Base-by-base conservation (phyloP, 2,329 filamentous ascomycete genomes). In the Mycogone perniciosa region DNA sequence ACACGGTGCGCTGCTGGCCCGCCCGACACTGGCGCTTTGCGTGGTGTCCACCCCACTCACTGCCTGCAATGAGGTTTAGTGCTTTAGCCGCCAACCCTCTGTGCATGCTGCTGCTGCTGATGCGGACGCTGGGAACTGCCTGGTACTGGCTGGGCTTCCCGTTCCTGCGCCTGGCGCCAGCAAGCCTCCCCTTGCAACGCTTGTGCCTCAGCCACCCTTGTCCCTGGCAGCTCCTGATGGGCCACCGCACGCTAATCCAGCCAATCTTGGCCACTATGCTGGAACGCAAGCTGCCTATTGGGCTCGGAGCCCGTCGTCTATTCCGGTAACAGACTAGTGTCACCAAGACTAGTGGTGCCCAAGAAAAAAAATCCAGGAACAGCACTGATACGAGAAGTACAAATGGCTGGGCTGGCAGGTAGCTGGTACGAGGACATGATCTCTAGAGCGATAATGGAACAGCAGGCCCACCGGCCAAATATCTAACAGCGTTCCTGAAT, bases 231-330 rank as follows among this genome's bases (percentile, higher is more conserved):
- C 30, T 38, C 35, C 35, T n/a, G 35, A 11, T 38, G 40, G 40
- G 13, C 26, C 20, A 8, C 20, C 11, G 40, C 10, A 42, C 43
- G 11, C 44, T 31, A 30, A n/a, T 26, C 40, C 29, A 39, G 33
- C 52, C 48, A 54, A 55, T 55, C 33, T 41, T 44, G 40, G 48
- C 41, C 33, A 8, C n/a, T 39, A 44, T 31, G 41, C 46, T 49
- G 54, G 54, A 54, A 54, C 54, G 51, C 40, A 33, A 34, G 33
- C 31, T 35, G 47, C 47, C 44, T 35, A 54, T 54, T 55, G 54
- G 54, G 27, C 40, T 39, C 31, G 13, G 27, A 34, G 43, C 38
- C 48, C 51, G 47, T 51, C 48, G 39, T 50, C 35, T 39, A 27
- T 9, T n/a, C 44, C 51, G 6, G 7, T 34, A 45, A n/a, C 40